Conservation (phyloP, 805 yeast genomes). For the Metschnikowia picachoensis region DNA sequence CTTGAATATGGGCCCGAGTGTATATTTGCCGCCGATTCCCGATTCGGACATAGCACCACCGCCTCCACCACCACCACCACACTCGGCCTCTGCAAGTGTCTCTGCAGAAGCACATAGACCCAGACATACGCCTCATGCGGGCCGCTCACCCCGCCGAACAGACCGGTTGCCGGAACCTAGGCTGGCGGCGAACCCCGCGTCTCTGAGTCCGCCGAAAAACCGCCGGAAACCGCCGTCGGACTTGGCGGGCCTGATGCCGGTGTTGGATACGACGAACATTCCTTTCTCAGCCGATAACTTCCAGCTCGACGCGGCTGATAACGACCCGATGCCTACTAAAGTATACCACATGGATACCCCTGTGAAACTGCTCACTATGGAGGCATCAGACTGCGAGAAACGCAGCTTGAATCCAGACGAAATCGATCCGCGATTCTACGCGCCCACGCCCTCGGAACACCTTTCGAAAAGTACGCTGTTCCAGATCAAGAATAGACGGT, state of each 20-base stretch:
- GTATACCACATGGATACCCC: slow-evolving; percentile 35
- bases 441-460: slow-evolving; percentile 48
- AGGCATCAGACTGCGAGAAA: slow-evolving; percentile 11
- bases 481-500: slow-evolving; percentile 19
- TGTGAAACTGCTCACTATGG: slow-evolving; percentile 28
- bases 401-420: slow-evolving; percentile 16
- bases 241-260: background rate
- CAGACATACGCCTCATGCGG: no score
- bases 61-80: slow-evolving; percentile 26
- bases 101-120: background rate
- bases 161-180: no score
- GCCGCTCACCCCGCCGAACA: no score
- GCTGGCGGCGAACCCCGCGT: background rate
- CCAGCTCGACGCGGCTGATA: slow-evolving; percentile 30
- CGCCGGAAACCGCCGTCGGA: slow-evolving; percentile 19
- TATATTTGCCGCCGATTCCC: background rate
- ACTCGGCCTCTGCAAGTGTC: slow-evolving; percentile 6
- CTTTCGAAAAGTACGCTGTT: slow-evolving; percentile 22
- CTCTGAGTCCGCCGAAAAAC: slow-evolving; percentile 5
- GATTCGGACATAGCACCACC: background rate
- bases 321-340: slow-evolving; percentile 29
- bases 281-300: slow-evolving; percentile 44
- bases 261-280: slow-evolving; percentile 20
- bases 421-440: slow-evolving; percentile 35
- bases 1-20: background rate